Evolutionary conservation across 805 yeast genomes (phyloP), one percentile per base, ranked within the genome.

Genomic region (Kodamaea neixiangensis): DNA sequence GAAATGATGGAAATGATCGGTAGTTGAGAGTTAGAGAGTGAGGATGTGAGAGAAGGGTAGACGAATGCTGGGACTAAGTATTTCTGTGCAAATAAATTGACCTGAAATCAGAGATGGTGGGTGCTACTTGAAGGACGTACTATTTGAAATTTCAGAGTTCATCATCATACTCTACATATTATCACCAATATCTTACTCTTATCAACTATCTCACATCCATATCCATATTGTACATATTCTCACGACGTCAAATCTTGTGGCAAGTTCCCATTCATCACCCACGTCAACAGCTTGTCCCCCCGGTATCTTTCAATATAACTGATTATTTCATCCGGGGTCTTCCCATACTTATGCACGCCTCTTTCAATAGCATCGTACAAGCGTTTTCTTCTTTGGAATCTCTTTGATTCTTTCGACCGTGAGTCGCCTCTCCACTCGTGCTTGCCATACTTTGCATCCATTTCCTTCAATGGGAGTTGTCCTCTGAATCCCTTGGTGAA

Each of bases 261-360:
- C 9, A 74, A 60, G 50, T 74, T 71, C 7, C 78, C 78, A 55
- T 74, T 74, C 79, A 74, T 74, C 5, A 74, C 72, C 79, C 79
- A 74, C 3, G 79, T 73, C 46, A 74, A 63, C 34, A 72, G 66
- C 58, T 71, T 72, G 46, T 72, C 75, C 35, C 74, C 77, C 21
- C 78, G 57, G 54, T 68, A 74, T 50, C 69, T 71, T 54, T 74
- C 79, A 45, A 74, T 74, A 50, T 68, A 69, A 25, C 59, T 58
- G 44, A 71, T 72, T 44, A 74, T 69, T 45, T 73, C 77, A 11
- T 74, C 77, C 3, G 71, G 69, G 5, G 70, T 60, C 54, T 73
- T 72, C 44, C 64, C 68, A 54, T 67, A 74, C 58, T 73, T 73
- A 15, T 58, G 58, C 66, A 69, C 68, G 0, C 79, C 78, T 25